Conservation (phyloP, 192 early-diverging fungal genomes). For the Mortierella antarctica region DNA sequence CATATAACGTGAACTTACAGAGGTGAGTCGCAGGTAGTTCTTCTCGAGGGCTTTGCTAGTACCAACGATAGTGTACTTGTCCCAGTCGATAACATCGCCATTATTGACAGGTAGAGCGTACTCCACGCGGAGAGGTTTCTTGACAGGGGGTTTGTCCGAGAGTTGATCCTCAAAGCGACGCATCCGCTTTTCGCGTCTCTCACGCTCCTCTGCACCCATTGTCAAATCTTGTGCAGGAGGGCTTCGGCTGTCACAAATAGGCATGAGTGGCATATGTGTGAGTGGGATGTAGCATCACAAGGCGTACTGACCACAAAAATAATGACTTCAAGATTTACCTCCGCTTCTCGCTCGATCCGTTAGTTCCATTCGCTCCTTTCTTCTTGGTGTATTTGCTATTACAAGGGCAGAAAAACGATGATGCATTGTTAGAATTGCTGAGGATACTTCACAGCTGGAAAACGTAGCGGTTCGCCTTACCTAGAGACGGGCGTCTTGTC, state of each 20-base stretch:
- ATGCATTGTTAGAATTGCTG: not conserved
- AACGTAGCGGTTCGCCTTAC: slow-evolving; percentile 47
- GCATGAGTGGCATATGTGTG: not conserved
- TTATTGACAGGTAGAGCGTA: slow-evolving; percentile 45
- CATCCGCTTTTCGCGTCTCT: slow-evolving; percentile 37
- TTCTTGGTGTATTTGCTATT: slow-evolving; percentile 20
- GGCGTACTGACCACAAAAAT: not conserved
- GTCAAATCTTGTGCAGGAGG: slow-evolving; percentile 16
- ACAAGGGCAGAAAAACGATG: not conserved
- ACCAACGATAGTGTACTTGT: slow-evolving; percentile 88
- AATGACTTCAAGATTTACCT: not conserved
- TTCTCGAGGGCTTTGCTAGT: slow-evolving; percentile 91
- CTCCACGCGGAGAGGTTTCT: slow-evolving; percentile 14
- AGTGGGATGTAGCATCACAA: not conserved
- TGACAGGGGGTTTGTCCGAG: slow-evolving; percentile 2
- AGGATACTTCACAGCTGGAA: not conserved
- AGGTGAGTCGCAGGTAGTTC: slow-evolving; percentile 91
- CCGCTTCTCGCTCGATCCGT: too few species aligned
- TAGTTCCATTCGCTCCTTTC: not conserved
- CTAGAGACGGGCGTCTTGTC: slow-evolving; percentile 71
- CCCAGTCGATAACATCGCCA: slow-evolving; percentile 82
- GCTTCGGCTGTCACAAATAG: not conserved
- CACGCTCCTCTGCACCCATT: slow-evolving; percentile 14
- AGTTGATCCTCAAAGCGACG: slow-evolving; percentile 22
- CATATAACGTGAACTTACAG: slow-evolving; percentile 57